Base-by-base conservation (phyloP, 2,329 filamentous ascomycete species). In the Pyrenophora graminea region DNA sequence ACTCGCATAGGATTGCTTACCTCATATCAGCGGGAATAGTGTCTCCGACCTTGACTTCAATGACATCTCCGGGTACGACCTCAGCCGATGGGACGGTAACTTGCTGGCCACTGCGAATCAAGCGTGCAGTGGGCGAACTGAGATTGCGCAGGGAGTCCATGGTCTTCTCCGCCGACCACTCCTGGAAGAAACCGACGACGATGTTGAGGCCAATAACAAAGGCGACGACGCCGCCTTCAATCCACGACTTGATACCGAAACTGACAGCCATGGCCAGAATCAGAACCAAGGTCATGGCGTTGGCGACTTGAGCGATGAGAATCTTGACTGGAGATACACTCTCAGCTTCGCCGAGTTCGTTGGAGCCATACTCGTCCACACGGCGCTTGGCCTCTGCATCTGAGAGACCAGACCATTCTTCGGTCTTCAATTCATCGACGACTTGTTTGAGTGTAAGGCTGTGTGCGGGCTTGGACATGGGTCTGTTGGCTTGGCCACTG, bases 201-300 rank as follows among this genome's bases (percentile, higher is more conserved):
- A 79, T 68, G 58, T 79, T 79, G 46, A 79, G 62, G 18, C 71
- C 55, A 39, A 79, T 77, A 48, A 79, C 75, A 52, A 70, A 74
- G 25, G 75, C 74, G 30, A 78, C 67, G 30, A 79, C 77, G 51
- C 77, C 76, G 48, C 76, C 77, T 62, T 79, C 77, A 46, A 79
- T 78, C 67, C 70, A 79, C 1, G 76, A 78, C 30, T 65, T 51
- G 49, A 79, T 78, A 31, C 72, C 77, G 55, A 78, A 79, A 40
- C 75, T 77, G 39, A 79, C 76, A 18, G 70, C 74, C 77, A 79
- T 79, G 27, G 75, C 77, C 48, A 79, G 62, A 31, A 79, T 74
- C n/a, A 79, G 68, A 5, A 86, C 86, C 70, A 89, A 69, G 58
- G 88, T 88, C 88, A 91, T 90, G 51, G 88, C 88, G 77, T 91